phyloP scores from a whole-genome alignment of 495 filamentous ascomycete genomes.

The Talaromyces thailandensis region DNA sequence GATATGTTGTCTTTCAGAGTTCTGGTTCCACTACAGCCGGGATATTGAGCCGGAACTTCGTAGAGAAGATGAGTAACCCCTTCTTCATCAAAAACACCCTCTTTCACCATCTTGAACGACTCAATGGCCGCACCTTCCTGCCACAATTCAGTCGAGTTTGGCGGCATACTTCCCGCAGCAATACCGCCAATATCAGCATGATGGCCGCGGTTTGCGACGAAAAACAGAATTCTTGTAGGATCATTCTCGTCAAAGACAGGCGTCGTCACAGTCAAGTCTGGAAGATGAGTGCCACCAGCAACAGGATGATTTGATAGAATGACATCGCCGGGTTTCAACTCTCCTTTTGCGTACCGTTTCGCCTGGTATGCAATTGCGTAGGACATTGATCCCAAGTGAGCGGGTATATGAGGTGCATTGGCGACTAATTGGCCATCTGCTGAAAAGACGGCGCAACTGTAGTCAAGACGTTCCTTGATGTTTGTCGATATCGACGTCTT shows the following conservation, averaged over 20 bases:
- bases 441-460: slow-evolving; percentile 94
- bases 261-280: slow-evolving; percentile 87
- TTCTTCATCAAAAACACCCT: slow-evolving; percentile 83
- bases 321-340: slow-evolving; percentile 84
- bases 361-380: slow-evolving; percentile 92
- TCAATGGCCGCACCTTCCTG: slow-evolving; percentile 95
- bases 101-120: slow-evolving; percentile 85
- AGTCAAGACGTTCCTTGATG: slow-evolving; percentile 95
- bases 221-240: slow-evolving; percentile 86
- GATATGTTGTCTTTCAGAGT: slow-evolving; percentile 93
- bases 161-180: slow-evolving; percentile 92
- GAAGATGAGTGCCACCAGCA: slow-evolving; percentile 80
- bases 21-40: slow-evolving; percentile 81
- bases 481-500: slow-evolving; percentile 98
- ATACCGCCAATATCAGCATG: slow-evolving; percentile 98
- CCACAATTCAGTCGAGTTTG: slow-evolving; percentile 83
- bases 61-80: slow-evolving; percentile 78
- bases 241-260: slow-evolving; percentile 66
- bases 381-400: slow-evolving; percentile 90
- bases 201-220: slow-evolving; percentile 90
- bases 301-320: slow-evolving; percentile 94
- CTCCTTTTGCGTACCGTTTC: slow-evolving; percentile 77
- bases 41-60: slow-evolving; percentile 72
- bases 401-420: slow-evolving; percentile 89
- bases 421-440: slow-evolving; percentile 84